A percentile compares a stretch with the other conserved stretches of the same genome.
phyloP scores from a whole-genome alignment of 768 basidiomycete genomes.

The Pulveroboletus sp. region DNA sequence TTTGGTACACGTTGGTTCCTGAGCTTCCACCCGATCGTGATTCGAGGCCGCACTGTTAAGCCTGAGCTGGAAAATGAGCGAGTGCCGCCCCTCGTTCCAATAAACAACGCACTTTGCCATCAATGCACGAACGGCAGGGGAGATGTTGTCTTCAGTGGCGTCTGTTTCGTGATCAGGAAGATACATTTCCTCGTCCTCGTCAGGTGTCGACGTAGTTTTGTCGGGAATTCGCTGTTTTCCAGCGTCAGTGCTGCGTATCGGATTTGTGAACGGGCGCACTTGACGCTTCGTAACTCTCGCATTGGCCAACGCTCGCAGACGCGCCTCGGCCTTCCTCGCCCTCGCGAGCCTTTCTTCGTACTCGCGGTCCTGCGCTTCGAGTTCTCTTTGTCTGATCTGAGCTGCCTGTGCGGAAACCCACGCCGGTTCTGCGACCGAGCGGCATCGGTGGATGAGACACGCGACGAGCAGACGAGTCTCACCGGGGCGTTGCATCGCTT shows the following conservation, averaged over 20 bases:
- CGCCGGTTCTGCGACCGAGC: slow-evolving; percentile 44
- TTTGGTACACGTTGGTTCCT: slow-evolving; percentile 66
- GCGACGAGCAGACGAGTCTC: slow-evolving; percentile 4
- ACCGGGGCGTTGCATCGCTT: slow-evolving; percentile 26
- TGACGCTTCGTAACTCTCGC: slow-evolving; percentile 58
- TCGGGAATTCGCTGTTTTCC: slow-evolving; percentile 23
- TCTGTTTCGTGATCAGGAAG: slow-evolving; percentile 54
- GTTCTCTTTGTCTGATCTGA: slow-evolving; percentile 56
- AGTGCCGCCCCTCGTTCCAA: not conserved
- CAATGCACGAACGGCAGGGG: slow-evolving; percentile 71
- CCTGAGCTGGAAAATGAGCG: slow-evolving; percentile 10
- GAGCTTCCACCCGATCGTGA: slow-evolving; percentile 14
- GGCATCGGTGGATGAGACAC: slow-evolving; percentile 22
- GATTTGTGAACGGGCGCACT: slow-evolving; percentile 35
- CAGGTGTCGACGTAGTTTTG: slow-evolving; percentile 17
- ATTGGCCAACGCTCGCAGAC: slow-evolving; percentile 47
- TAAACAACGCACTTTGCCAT: slow-evolving; percentile 63
- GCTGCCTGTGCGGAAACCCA: slow-evolving; percentile 78
- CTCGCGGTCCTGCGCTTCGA: slow-evolving; percentile 65
- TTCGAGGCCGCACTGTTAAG: slow-evolving; percentile 9
- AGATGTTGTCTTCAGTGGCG: slow-evolving; percentile 53
- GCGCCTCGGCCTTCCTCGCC: slow-evolving; percentile 62
- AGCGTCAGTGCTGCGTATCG: slow-evolving; percentile 4
- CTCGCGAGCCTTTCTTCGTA: slow-evolving; percentile 55
- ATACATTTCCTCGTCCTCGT: slow-evolving; percentile 57